Evolutionary conservation across 805 yeast species (phyloP), one percentile per base, ranked within the genome.

Genomic region (Lachancea kluyveri): DNA sequence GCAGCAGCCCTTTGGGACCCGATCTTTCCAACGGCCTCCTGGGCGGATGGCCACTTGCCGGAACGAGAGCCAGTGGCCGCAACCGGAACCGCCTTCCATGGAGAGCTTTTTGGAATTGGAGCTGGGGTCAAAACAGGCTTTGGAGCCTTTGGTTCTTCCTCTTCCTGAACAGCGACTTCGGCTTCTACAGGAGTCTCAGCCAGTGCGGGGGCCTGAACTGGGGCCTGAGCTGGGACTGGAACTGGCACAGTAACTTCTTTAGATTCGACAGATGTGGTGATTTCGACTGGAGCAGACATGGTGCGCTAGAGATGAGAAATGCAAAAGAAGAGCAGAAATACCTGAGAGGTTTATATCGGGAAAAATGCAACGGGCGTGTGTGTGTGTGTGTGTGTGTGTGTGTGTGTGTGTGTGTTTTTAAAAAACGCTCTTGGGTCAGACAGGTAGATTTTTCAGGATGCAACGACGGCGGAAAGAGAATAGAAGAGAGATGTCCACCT

Each of bases 21-120:
- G 42, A 36, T 37, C 32, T n/a, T 43, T 30, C 19, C 39, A 35
- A 28, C 49, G 24, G 60, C 46, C 13, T 62, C 59, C 25, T 54
- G 56, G 20, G 65, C 53, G 18, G 65, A 52, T 20, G 70, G 64
- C 57, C 62, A 57, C 20, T 51, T 41, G 29, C 42, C 40, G 2
- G 57, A 42, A 16, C 43, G 37, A 25, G 52, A 41, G 35, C 50
- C 37, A 19, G 61, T 37, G 9, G 49, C 33, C 18, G 62, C 43
- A 11, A 43, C 44, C 10, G 46, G 27, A 15, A 49, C 46, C 16
- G 52, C 32, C 31, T 52, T 52, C 61, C 61, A 56, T 25, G 61
- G 59, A 7, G 59, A 53, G 10, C 43, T 41, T 13, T 51, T 46
- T 32, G 61, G 61, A 26, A 54, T 31, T n/a, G 61, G 59, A 28